Base-by-base conservation (phyloP, 495 filamentous ascomycete genomes). In the Amniculicola lignicola region DNA sequence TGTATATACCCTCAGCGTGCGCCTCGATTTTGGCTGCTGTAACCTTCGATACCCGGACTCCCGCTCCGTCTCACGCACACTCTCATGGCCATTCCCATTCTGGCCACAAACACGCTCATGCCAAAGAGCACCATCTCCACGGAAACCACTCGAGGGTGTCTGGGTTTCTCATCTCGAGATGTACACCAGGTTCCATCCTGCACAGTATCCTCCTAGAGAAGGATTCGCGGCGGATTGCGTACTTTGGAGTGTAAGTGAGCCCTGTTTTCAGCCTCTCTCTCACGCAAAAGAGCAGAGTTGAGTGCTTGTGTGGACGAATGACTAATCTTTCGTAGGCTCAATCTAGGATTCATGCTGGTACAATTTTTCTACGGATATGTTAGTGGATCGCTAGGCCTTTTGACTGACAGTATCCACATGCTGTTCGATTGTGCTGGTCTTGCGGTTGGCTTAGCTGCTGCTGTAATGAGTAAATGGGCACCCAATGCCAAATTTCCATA, bases 321-420 rank as follows among this genome's bases (percentile, higher is more conserved):
- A 37, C 53, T 62, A 47, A 62, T 36, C 19, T 29, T 5, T 48
- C 6, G 4, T 67, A 95, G 89, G 60, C 79, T 99, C 36, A 99
- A 99, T 66, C 90, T 99, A 49, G 73, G 74, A 1, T 99, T 99
- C 69, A 99, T 99, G 93, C 74, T 89, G 12, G 82, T 97, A 2
- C 93, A 99, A 66, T 85, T 92, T 16, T 87, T 88, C 27, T 99
- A 99, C 66, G 93, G 93, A 27, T 90, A 93, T 60, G 67, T 89
- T 11, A 96, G 90, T 4, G 90, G 93, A 49, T 97, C 94, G 1
- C 77, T 99, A 5, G 93, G 93, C 1, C 77, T 99, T 2, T 82
- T 99, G 3, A 95, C 89, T 61, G 93, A 99, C 70, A 96, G 89
- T 65, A 94, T 99, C 56, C 93, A 99, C 71, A 99, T 99, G 93